Base-by-base conservation (phyloP, 2,329 filamentous ascomycete genomes). In the Pseudocercospora pini-densiflorae region DNA sequence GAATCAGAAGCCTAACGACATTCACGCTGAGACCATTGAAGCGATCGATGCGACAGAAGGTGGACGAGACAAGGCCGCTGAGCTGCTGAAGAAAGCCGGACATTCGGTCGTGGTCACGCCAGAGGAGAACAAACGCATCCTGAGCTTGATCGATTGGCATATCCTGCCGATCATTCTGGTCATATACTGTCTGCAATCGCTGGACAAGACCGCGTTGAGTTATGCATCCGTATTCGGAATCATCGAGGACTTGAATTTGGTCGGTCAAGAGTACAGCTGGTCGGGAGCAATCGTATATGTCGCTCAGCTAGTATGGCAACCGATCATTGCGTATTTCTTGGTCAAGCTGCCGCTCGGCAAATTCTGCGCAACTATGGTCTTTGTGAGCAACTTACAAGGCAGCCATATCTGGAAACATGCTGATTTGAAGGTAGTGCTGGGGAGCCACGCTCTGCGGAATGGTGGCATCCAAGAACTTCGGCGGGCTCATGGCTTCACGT, bases 311-410 rank as follows among this genome's bases (percentile, higher is more conserved):
- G 68, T 79, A 27, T 66, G 64, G 64, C 54, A 66, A 27, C 57
- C 57, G 6, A 33, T 58, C 19, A 63, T 58, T 33, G 57, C 64
- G 6, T 66, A 66, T 24, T 47, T 66, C 23, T 55, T 66, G 21
- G 53, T 57, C 16, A 51, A 53, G 21, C 33, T 66, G 16, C 64
- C 64, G 49, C 54, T 66, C 6, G 64, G 59, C 45, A 49, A 49
- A 19, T 49, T 49, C 23, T 49, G 45, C 45, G 45, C 1, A 49
- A 49, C 45, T 5, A 49, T 49, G 45, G 78, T 86, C 33, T 72
- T 82, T 43, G 80, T 87, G 7, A 85, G 85, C 0, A 77, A 82
- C 0, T 82, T 81, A 55, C 85, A 86, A 70, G 86, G 88, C 74
- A 79, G 79, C 59, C 78, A 81, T 49, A 81, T 87, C 5, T 75